Evolutionary conservation across 257 asterid species (phyloP).

Genomic region (Capsicum chinense): DNA sequence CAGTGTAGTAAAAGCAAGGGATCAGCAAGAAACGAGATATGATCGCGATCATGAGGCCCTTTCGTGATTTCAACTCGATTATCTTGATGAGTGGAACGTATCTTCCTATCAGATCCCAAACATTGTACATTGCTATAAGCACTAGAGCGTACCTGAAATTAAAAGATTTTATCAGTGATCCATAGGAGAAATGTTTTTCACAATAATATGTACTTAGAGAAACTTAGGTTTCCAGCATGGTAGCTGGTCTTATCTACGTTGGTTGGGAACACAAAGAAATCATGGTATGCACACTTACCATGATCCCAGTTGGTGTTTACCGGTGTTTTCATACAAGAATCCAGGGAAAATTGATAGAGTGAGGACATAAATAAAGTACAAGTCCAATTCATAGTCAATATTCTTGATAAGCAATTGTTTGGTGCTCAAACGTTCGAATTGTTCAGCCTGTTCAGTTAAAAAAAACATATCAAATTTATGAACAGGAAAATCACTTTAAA

Average conservation of each 20-base stretch:
- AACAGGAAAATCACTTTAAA: background rate
- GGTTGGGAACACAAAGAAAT: conserved; percentile 28
- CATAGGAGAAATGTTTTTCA: background rate
- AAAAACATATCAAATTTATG: conserved; percentile 16
- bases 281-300: conserved; percentile 53
- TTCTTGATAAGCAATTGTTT: conserved; percentile 56
- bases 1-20: conserved; percentile 84
- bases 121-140: conserved; percentile 76
- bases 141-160: conserved; percentile 67
- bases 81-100: conserved; percentile 60
- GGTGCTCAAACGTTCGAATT: conserved; percentile 53
- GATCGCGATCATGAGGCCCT: conserved; percentile 56
- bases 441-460: conserved; percentile 44
- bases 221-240: background rate
- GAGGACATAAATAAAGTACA: conserved; percentile 60
- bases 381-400: conserved; percentile 61
- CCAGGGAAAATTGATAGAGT: conserved; percentile 86
- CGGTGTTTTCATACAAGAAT: conserved; percentile 84
- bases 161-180: background rate
- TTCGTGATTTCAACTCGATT: conserved; percentile 60
- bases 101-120: conserved; percentile 66
- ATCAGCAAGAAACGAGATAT: conserved; percentile 65
- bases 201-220: background rate
- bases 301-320: conserved; percentile 71
- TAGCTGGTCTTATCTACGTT: background rate